Evolutionary conservation across 2,329 filamentous ascomycete genomes (phyloP).

Genomic region (Westerdykella aurantiaca): DNA sequence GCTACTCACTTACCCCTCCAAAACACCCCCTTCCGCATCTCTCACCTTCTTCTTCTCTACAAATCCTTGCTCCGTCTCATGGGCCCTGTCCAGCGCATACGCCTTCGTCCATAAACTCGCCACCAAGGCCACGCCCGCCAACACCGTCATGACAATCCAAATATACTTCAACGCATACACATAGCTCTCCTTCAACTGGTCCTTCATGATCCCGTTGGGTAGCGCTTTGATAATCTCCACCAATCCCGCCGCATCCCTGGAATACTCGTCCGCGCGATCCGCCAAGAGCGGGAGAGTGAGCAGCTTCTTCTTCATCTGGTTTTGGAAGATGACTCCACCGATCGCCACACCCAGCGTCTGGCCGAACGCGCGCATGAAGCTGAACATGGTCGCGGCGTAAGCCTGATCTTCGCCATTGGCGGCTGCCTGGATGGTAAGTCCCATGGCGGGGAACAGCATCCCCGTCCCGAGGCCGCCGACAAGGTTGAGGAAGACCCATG

Average conservation of each 20-base stretch:
- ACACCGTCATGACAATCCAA: conserved; percentile 52
- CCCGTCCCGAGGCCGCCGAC: conserved; percentile 58
- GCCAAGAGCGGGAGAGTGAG: conserved; percentile 45
- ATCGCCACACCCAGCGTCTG: conserved; percentile 62
- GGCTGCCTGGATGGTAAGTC: conserved; percentile 58
- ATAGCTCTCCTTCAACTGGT: conserved; percentile 42
- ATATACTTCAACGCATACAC: conserved; percentile 51
- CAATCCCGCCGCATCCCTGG: conserved; percentile 54
- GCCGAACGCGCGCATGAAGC: conserved; percentile 61
- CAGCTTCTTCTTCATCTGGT: conserved; percentile 52
- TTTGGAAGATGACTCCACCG: conserved; percentile 65
- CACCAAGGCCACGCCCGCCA: conserved; percentile 49
- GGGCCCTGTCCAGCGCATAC: conserved; percentile 41
- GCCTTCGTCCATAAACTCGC: conserved; percentile 50
- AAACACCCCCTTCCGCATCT: conserved; percentile 15
- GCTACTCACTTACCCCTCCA: too few species aligned
- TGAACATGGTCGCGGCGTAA: conserved; percentile 59
- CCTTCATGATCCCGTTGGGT: conserved; percentile 44
- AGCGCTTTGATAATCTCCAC: conserved; percentile 55
- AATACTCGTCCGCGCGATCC: conserved; percentile 45
- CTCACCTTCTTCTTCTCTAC: conserved; percentile 31
- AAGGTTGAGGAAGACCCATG: conserved; percentile 58
- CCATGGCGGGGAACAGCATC: conserved; percentile 60
- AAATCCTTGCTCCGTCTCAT: conserved; percentile 47
- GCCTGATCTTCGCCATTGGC: conserved; percentile 53